Base-by-base conservation (phyloP, 805 yeast species). In the Kuraishia ogatae region DNA sequence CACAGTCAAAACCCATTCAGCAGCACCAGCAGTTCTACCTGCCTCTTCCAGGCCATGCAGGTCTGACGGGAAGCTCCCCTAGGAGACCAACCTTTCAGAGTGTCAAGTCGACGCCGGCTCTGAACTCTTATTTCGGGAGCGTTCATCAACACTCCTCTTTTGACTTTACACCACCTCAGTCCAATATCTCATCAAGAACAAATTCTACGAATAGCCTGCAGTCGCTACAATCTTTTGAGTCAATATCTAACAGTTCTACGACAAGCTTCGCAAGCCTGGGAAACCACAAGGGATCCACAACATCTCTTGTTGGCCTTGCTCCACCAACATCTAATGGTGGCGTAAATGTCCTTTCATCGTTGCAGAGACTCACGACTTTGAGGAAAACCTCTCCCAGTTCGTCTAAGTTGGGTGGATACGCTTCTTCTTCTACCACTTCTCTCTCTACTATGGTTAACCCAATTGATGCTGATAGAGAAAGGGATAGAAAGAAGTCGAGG, bases 311-410 rank as follows among this genome's bases (percentile, higher is more conserved):
- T 35, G 43, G 43, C 17, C 43, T 35, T 35, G 43, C 43, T 11
- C 17, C 43, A 35, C 43, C 43, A 35, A 8, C 43, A 11, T 35
- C 43, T 17, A 35, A 35, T 35, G 43, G 43, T 35, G 43, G 43
- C 13, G 43, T 74, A 20, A 72, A 67, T 57, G 74, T 78, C 1
- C 60, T 78, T 22, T 71, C 81, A 0, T 77, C 87, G 2, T 66
- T 84, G 54, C 87, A 83, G 63, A 73, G 84, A 63, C 80, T 83
- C 85, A 83, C 87, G 0, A 87, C 86, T 7, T 63, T 82, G 26
- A 65, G 74, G 46, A 55, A 55, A 17, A 57, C 62, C 22, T 58
- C 68, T 11, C 54, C 63, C 28, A 56, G 62, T 11, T 59, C 65
- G 1, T 62, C 68, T 5, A 62, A 69, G 17, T 59, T 67, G 63